Evolutionary conservation across 768 basidiomycete genomes (phyloP).

Genomic region (Hygrocybe punicea): DNA sequence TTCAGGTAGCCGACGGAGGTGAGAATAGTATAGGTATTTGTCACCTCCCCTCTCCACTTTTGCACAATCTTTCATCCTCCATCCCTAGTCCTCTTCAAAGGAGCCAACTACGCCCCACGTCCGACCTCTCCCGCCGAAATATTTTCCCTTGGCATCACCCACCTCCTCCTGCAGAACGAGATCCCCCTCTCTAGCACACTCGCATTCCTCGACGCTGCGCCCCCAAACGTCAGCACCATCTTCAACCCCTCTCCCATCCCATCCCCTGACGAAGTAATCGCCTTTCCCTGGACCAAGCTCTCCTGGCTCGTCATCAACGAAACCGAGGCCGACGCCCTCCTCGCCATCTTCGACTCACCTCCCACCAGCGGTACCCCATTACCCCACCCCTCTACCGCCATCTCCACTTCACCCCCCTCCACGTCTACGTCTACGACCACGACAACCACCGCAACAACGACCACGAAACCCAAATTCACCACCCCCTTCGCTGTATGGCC

Average conservation of each 20-base stretch:
- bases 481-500: neutral
- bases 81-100: conserved; percentile 53
- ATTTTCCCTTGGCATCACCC: conserved; percentile 39
- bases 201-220: conserved; percentile 25
- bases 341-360: conserved; percentile 18
- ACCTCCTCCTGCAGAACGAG: conserved; percentile 60
- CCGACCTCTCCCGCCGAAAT: conserved; percentile 29
- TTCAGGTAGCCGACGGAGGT: conserved; percentile 54
- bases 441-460: neutral
- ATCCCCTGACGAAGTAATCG: conserved; percentile 32
- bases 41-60: neutral
- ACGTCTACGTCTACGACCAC: neutral
- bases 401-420: neutral
- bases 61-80: conserved; percentile 3
- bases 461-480: neutral
- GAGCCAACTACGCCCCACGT: conserved; percentile 45
- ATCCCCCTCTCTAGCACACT: conserved; percentile 45
- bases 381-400: neutral
- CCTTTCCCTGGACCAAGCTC: conserved; percentile 50
- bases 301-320: conserved; percentile 58
- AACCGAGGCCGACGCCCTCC: conserved; percentile 43
- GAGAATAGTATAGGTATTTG: conserved; percentile 61
- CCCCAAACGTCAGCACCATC: conserved; percentile 30
- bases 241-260: conserved; percentile 62
- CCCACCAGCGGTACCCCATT: neutral